A percentile compares a stretch with the other conserved stretches of the same genome.
Conservation (phyloP, 192 early-diverging fungal species). For the Linnemannia hyalina region DNA sequence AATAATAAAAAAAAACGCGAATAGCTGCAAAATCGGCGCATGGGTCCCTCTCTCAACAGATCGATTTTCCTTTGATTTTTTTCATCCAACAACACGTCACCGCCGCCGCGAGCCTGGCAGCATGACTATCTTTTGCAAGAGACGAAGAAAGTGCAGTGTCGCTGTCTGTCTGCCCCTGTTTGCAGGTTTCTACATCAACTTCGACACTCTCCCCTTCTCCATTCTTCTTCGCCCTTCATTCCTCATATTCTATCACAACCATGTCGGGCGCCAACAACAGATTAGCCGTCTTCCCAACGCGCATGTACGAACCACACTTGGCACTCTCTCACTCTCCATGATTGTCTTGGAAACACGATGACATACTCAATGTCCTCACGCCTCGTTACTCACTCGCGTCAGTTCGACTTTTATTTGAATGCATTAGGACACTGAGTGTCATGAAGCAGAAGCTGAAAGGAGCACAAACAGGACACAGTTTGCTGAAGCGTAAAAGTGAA, state of each 20-base stretch:
- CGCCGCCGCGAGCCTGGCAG: neutral
- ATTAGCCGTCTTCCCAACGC: conserved; percentile 94
- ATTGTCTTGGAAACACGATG: neutral
- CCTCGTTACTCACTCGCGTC: neutral
- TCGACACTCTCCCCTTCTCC: neutral
- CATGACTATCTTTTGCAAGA: neutral
- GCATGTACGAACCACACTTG: conserved; percentile 74
- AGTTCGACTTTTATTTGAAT: neutral
- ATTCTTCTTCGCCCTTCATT: neutral
- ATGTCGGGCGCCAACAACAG: conserved; percentile 79
- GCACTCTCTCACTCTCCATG: neutral
- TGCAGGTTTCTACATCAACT: neutral
- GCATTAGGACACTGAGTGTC: conserved; percentile 88
- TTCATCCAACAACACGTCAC: conserved; percentile 12
- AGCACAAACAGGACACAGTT: conserved; percentile 96
- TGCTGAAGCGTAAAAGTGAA: conserved; percentile 98
- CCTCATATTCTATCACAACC: conserved; percentile 16
- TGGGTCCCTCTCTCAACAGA: too few species aligned
- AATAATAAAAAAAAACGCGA: neutral
- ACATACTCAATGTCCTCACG: neutral
- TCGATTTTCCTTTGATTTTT: neutral
- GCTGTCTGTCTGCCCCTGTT: neutral
- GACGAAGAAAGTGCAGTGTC: neutral
- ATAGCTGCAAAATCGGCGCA: too few species aligned
- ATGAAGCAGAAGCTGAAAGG: conserved; percentile 98